These are phyloP conservation scores for Recurvomyces mirabilis DNA, from an alignment of 495 filamentous ascomycete species.

Conservation along the genomic window DNA sequence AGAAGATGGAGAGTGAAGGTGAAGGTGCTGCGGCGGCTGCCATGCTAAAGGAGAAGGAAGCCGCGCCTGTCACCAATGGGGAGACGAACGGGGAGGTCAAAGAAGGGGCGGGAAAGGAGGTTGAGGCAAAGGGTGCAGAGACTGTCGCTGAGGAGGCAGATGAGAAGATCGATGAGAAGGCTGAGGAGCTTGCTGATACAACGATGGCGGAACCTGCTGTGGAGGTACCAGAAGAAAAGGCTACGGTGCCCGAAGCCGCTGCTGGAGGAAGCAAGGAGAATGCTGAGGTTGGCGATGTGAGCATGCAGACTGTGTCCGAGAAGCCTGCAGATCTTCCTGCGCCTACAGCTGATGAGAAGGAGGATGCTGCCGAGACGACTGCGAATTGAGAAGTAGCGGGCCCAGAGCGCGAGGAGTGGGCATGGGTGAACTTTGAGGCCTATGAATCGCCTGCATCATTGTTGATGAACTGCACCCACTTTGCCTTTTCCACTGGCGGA, in stretches of 20 bases:
- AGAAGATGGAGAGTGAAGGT: conserved; percentile 50
- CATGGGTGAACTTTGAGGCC: no score
- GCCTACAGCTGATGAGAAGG: no score
- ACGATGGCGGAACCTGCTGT: conserved; percentile 2
- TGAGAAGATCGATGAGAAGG: conserved; percentile 10
- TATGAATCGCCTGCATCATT: no score
- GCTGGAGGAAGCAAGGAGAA: conserved; percentile 7
- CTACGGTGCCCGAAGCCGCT: background rate
- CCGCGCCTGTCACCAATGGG: conserved; percentile 16
- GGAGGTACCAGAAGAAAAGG: conserved; percentile 8
- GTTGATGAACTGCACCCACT: no score
- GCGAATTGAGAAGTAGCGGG: no score
- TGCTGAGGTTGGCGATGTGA: conserved; percentile 12
- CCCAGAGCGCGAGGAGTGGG: no score
- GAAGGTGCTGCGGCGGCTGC: conserved; percentile 30
- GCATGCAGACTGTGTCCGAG: conserved; percentile 6
- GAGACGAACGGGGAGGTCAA: conserved; percentile 3
- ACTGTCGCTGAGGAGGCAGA: conserved; percentile 9
- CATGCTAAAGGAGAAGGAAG: conserved; percentile 12
- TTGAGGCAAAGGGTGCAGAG: conserved; percentile 13
- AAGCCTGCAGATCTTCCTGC: conserved; percentile 2
- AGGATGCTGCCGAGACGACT: no score
- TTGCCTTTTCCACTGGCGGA: no score
- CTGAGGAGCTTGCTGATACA: conserved; percentile 7
- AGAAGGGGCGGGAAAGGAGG: conserved; percentile 9